These are phyloP conservation scores for Aspergillus novoparasiticus DNA, from an alignment of 2,329 filamentous ascomycete species.

Conservation along the genomic window DNA sequence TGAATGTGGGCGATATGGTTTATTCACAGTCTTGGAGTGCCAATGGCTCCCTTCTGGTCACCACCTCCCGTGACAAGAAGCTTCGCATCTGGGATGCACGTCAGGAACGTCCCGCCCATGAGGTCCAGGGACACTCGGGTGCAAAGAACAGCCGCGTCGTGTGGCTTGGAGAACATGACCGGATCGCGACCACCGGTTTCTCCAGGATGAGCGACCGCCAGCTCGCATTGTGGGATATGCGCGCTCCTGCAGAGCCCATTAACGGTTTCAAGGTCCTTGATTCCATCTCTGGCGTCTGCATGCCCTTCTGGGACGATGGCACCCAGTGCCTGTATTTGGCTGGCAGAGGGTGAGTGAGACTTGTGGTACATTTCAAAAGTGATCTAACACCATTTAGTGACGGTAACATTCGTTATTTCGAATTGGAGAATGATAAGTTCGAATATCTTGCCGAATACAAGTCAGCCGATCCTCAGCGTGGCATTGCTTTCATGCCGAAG, in stretches of 20 bases:
- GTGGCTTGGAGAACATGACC: slow-evolving; percentile 96
- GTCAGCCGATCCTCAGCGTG: slow-evolving; percentile 91
- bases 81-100: slow-evolving; percentile 96
- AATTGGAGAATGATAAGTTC: slow-evolving; percentile 98
- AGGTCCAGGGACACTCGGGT: slow-evolving; percentile 81
- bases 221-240: slow-evolving; percentile 91
- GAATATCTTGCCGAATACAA: slow-evolving; percentile 97
- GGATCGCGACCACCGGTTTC: slow-evolving; percentile 94
- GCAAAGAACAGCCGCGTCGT: slow-evolving; percentile 97
- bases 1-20: slow-evolving; percentile 89
- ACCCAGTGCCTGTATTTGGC: slow-evolving; percentile 94
- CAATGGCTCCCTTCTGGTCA: slow-evolving; percentile 80
- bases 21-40: slow-evolving; percentile 97
- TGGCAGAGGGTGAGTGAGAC: slow-evolving; percentile 78
- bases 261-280: slow-evolving; percentile 89
- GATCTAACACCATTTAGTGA: slow-evolving; percentile 60
- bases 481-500: slow-evolving; percentile 91
- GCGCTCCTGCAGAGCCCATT: slow-evolving; percentile 76
- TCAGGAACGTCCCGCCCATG: slow-evolving; percentile 84
- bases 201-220: slow-evolving; percentile 98
- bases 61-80: slow-evolving; percentile 97
- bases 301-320: slow-evolving; percentile 99
- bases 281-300: slow-evolving; percentile 95
- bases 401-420: slow-evolving; percentile 98
- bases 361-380: neutral